Conservation (phyloP, 352 stramenopile genomes). For the Saprolegnia diclina region DNA sequence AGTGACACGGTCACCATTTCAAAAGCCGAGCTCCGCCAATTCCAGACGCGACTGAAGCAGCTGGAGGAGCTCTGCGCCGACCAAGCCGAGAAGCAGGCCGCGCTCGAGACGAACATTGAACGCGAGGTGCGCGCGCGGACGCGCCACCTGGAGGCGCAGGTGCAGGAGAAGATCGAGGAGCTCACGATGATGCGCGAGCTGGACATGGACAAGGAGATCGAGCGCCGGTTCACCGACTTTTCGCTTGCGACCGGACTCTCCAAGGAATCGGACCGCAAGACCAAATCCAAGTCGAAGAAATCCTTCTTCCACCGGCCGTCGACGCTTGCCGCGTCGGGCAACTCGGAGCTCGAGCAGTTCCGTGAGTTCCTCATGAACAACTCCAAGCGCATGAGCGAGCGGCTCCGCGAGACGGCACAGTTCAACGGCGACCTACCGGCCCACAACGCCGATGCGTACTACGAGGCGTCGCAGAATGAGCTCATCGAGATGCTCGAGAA, state of each 20-base stretch:
- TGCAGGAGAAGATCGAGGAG: constrained; percentile 82
- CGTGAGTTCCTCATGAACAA: constrained; percentile 57
- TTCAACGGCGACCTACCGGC: constrained; percentile 38
- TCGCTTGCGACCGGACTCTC: constrained; percentile 39
- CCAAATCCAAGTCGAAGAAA: constrained; percentile 56
- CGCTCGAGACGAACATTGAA: constrained; percentile 76
- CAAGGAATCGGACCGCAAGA: constrained; percentile 29
- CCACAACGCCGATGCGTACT: constrained; percentile 45
- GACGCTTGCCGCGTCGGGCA: constrained; percentile 41
- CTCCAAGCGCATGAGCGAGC: constrained; percentile 19
- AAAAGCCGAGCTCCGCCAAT: constrained; percentile 71
- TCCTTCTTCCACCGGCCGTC: constrained; percentile 65
- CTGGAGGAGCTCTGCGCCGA: constrained; percentile 68
- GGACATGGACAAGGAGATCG: constrained; percentile 71
- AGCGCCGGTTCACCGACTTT: constrained; percentile 35
- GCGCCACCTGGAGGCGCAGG: constrained; percentile 57
- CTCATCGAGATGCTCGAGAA: constrained; percentile 66
- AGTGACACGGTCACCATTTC: constrained; percentile 47
- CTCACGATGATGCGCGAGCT: constrained; percentile 81
- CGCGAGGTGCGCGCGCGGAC: constrained; percentile 59
- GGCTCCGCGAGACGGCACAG: constrained; percentile 27
- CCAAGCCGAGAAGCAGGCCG: constrained; percentile 59
- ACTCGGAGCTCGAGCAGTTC: constrained; percentile 76
- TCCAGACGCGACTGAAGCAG: constrained; percentile 74
- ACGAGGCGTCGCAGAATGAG: constrained; percentile 44